Conservation (phyloP, 805 yeast genomes). For the Dipodascopsis tothii region DNA sequence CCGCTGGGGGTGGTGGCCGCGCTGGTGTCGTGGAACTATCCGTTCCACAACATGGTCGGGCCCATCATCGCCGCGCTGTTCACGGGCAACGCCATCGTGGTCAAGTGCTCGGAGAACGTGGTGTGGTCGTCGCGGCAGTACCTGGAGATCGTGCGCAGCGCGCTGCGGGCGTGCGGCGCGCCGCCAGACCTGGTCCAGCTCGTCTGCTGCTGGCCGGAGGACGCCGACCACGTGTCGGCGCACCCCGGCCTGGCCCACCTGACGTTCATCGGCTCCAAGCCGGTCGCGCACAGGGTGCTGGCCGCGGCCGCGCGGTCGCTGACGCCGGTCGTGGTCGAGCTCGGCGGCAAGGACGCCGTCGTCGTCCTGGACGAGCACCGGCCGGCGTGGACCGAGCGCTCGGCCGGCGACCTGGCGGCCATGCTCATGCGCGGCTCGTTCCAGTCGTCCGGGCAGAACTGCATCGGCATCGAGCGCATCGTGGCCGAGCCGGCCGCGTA, state of each 20-base stretch:
- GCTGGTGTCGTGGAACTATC: slow-evolving; percentile 94
- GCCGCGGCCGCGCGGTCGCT: slow-evolving; percentile 75
- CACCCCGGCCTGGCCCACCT: slow-evolving; percentile 79
- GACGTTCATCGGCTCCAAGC: slow-evolving; percentile 93
- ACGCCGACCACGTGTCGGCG: slow-evolving; percentile 77
- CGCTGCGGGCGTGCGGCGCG: slow-evolving; percentile 64
- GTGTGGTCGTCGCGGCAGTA: slow-evolving; percentile 88
- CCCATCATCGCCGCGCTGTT: slow-evolving; percentile 84
- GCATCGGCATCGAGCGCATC: slow-evolving; percentile 94
- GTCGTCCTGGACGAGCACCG: slow-evolving; percentile 66
- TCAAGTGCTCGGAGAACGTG: slow-evolving; percentile 93
- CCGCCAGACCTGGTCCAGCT: slow-evolving; percentile 81
- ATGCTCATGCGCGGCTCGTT: slow-evolving; percentile 89
- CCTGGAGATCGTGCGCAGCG: slow-evolving; percentile 60
- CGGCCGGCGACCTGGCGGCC: slow-evolving; percentile 54
- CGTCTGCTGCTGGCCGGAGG: slow-evolving; percentile 80
- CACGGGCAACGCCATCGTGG: slow-evolving; percentile 84
- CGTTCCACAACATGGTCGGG: slow-evolving; percentile 88
- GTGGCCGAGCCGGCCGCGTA: slow-evolving; percentile 69
- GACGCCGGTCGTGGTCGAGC: slow-evolving; percentile 90
- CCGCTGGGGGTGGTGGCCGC: slow-evolving; percentile 88
- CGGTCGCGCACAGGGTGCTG: slow-evolving; percentile 84
- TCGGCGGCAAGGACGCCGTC: slow-evolving; percentile 94
- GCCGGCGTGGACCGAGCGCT: slow-evolving; percentile 25
- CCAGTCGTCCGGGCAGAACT: slow-evolving; percentile 96